A percentile compares a stretch with the other conserved stretches of the same genome.
Conservation (phyloP, 129 eudicot genomes). For the Centella asiatica region DNA sequence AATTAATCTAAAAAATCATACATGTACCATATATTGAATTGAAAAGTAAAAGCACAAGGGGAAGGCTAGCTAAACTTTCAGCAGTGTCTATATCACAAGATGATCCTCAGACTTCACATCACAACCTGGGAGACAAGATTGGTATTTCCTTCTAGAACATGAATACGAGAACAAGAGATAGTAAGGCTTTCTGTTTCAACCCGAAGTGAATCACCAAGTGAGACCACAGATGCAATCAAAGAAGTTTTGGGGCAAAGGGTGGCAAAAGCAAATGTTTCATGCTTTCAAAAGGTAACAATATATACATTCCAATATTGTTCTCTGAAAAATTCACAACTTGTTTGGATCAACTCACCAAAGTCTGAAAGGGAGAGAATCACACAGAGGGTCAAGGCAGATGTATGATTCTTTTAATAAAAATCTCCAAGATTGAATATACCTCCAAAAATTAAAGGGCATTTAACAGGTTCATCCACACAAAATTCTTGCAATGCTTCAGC, state of each 20-base stretch:
- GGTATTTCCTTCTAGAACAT: too few relatives aligned
- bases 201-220: too few relatives aligned
- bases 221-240: neutral
- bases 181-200: neutral
- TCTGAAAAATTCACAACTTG: neutral
- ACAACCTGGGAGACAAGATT: too few relatives aligned
- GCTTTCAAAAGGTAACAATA: neutral
- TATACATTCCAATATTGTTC: neutral
- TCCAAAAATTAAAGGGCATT: constrained; percentile 89
- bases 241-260: neutral
- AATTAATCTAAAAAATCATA: too few relatives aligned
- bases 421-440: constrained; percentile 31
- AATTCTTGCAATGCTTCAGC: constrained; percentile 52
- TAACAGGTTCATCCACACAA: constrained; percentile 79
- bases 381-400: neutral
- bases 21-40: too few relatives aligned
- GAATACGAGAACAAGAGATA: too few relatives aligned
- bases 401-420: neutral
- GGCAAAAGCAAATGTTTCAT: neutral
- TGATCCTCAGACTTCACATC: too few relatives aligned
- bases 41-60: too few relatives aligned
- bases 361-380: neutral
- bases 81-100: too few relatives aligned
- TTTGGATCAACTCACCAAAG: neutral
- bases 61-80: too few relatives aligned